Evolutionary conservation across 495 filamentous ascomycete genomes (phyloP).

Genomic region (Aspergillus ellipticus): DNA sequence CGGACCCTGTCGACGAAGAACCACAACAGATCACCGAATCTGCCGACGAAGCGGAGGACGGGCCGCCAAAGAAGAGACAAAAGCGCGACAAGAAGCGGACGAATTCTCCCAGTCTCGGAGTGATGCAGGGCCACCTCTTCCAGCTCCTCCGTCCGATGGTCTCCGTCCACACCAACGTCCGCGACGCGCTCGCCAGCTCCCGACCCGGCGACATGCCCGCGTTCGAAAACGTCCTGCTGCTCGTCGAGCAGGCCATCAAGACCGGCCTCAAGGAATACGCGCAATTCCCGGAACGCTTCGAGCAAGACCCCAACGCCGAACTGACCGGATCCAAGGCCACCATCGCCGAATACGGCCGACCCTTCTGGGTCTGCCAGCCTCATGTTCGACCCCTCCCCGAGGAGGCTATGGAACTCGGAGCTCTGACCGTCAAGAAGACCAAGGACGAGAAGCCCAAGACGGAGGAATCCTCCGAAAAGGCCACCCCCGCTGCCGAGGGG

Average conservation of each 20-base stretch:
- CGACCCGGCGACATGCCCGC: constrained; percentile 61
- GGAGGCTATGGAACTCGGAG: constrained; percentile 80
- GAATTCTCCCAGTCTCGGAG: constrained; percentile 67
- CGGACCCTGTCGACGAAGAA: constrained; percentile 49
- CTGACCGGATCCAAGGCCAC: constrained; percentile 59
- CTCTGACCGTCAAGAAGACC: constrained; percentile 59
- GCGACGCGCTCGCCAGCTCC: constrained; percentile 70
- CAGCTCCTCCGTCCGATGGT: constrained; percentile 83
- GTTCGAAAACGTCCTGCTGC: constrained; percentile 65
- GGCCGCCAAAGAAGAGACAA: constrained; percentile 59
- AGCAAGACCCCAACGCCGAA: constrained; percentile 30
- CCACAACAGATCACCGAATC: constrained; percentile 27
- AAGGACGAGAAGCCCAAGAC: constrained; percentile 20
- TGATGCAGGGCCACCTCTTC: constrained; percentile 91
- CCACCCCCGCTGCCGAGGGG: constrained; percentile 13
- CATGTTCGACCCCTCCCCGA: constrained; percentile 83
- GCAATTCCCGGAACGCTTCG: constrained; percentile 53
- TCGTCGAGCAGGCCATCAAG: constrained; percentile 68
- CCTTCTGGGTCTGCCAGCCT: constrained; percentile 92
- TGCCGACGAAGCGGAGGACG: constrained; percentile 37
- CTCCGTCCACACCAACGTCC: constrained; percentile 68
- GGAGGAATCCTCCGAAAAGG: constrained; percentile 13
- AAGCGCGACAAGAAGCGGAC: constrained; percentile 50
- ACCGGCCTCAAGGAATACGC: constrained; percentile 72
- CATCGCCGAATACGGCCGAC: constrained; percentile 66